Evolutionary conservation across 768 basidiomycete species (phyloP), one percentile per base, ranked within the genome.

Genomic region (Tricholoma saponaceum): DNA sequence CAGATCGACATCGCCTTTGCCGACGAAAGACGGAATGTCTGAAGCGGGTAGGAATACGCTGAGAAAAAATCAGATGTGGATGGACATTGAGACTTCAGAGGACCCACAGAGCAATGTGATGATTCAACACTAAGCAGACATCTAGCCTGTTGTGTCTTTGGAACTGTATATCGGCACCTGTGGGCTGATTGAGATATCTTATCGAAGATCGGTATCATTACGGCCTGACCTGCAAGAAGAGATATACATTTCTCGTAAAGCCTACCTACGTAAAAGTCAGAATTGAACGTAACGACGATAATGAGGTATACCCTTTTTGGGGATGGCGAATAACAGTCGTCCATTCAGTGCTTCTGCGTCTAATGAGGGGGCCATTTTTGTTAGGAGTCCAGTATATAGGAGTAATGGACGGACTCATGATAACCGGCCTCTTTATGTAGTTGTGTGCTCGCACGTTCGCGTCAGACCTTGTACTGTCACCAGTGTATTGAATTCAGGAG

Each of bases 1-100:
- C 44, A 99, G 80, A 65, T 98, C 92, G 66, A 99, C 90, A 67
- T 95, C 90, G 51, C 97, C 97, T 70, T 96, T 95, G 43, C 95
- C 97, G 46, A 99, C 97, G 72, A 98, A 99, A 26, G 95, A 96
- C 9, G 97, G 95, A 61, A 99, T 99, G 67, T 99, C 97, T 5
- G 90, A 80, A 1, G 97, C 97, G 22, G 97, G 95, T 22, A 98
- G 88, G 75, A 99, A 98, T 22, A 99, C 89, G 6, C 96, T 98
- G 70, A 22, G 13, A 28, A 28, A 39, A 51, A 50, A n/a, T 56
- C 30, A 64, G 46, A 55, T 41, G 43, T 2, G 14, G 22, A 14
- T 12, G n/a, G 35, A 18, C 6, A 37, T 28, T 8, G 54, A 12
- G n/a, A 23, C 10, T 5, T 1, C 39, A n/a, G 35, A 46, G n/a